phyloP scores from a whole-genome alignment of 495 filamentous ascomycete species.

The Podospora fimiseda region DNA sequence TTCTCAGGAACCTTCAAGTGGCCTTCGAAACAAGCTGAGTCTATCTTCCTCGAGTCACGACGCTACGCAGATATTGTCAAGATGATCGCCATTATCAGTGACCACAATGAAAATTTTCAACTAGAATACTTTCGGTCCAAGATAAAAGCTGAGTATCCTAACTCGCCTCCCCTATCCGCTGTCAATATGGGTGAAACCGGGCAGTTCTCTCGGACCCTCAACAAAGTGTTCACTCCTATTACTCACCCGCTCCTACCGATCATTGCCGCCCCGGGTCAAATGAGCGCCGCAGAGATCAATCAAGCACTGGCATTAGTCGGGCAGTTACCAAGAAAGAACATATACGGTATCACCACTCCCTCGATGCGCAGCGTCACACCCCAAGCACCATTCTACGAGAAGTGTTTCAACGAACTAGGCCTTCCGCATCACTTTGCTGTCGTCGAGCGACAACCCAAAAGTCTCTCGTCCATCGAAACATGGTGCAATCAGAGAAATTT shows the following conservation, averaged over 20 bases:
- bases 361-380: conserved; percentile 52
- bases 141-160: conserved; percentile 57
- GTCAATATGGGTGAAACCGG: conserved; percentile 83
- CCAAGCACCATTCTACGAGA: conserved; percentile 78
- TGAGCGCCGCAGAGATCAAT: conserved; percentile 80
- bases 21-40: conserved; percentile 62
- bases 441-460: conserved; percentile 62
- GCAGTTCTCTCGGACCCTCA: conserved; percentile 71
- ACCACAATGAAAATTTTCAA: conserved; percentile 77
- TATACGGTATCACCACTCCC: conserved; percentile 72
- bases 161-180: conserved; percentile 64
- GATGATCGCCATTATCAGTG: conserved; percentile 76
- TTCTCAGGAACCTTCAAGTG: conserved; percentile 78
- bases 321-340: conserved; percentile 67
- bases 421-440: conserved; percentile 73
- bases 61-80: conserved; percentile 79
- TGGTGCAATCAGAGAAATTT: conserved; percentile 65
- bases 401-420: conserved; percentile 81
- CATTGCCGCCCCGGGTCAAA: conserved; percentile 76
- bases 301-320: conserved; percentile 70
- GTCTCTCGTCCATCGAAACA: conserved; percentile 51
- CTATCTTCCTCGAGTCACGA: conserved; percentile 60
- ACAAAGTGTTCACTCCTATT: conserved; percentile 78
- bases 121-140: conserved; percentile 80
- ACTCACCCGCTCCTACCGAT: conserved; percentile 78